Percentiles rank a stretch among this genome's conserved stretches.
These are phyloP conservation scores for Scedosporium aurantiacum DNA, from an alignment of 2,329 filamentous ascomycete genomes.

Conservation along the genomic window DNA sequence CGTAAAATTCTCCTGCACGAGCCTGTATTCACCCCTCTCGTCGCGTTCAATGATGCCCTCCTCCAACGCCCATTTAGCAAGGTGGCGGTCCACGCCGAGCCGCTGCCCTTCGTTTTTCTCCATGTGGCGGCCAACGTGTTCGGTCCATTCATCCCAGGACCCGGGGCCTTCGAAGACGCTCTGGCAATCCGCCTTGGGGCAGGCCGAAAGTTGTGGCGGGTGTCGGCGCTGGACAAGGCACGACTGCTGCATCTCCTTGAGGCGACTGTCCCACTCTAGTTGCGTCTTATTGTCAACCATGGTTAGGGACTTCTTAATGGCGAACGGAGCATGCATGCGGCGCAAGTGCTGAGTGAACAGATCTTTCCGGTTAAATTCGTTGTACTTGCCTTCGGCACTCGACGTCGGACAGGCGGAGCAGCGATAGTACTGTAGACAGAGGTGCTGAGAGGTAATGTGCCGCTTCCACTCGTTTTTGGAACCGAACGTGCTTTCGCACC, in stretches of 20 bases:
- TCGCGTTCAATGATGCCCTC: conserved; percentile 51
- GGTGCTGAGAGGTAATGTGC: conserved; percentile 82
- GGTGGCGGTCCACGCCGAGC: conserved; percentile 45
- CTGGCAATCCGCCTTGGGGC: conserved; percentile 60
- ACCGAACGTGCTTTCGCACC: conserved; percentile 71
- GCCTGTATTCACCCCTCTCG: conserved; percentile 43
- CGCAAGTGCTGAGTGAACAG: conserved; percentile 90
- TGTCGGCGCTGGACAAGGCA: conserved; percentile 62
- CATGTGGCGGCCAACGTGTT: conserved; percentile 84
- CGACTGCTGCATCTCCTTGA: conserved; percentile 59
- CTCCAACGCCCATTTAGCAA: conserved; percentile 52
- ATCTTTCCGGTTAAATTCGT: conserved; percentile 87
- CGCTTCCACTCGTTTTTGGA: conserved; percentile 98
- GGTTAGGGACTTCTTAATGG: conserved; percentile 45
- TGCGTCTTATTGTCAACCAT: conserved; percentile 50
- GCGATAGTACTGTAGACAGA: conserved; percentile 56
- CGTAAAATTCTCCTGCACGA: conserved; percentile 17
- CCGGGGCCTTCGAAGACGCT: conserved; percentile 58
- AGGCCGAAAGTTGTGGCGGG: conserved; percentile 61
- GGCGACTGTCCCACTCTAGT: conserved; percentile 51
- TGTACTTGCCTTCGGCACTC: conserved; percentile 44
- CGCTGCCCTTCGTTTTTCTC: conserved; percentile 56
- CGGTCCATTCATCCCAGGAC: conserved; percentile 84
- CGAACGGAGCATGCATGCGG: conserved; percentile 76
- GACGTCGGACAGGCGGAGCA: conserved; percentile 50